Conservation (phyloP, 768 basidiomycete genomes). For the Candolleomyces aberdarensis region DNA sequence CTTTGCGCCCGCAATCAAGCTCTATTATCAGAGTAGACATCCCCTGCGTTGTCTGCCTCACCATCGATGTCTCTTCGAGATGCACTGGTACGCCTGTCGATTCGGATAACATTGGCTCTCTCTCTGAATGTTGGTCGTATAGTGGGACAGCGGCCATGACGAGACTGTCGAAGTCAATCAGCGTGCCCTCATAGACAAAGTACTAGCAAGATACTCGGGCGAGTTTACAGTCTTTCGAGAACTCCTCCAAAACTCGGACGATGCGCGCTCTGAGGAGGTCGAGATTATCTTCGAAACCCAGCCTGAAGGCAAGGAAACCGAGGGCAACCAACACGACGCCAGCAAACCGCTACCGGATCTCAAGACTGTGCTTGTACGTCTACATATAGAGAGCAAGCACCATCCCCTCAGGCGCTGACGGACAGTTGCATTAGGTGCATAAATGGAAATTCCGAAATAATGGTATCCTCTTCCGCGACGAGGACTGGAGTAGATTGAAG, state of each 20-base stretch:
- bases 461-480: slow-evolving; percentile 74
- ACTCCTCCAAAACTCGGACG: slow-evolving; percentile 94
- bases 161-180: slow-evolving; percentile 92
- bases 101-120: background rate
- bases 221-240: slow-evolving; percentile 87
- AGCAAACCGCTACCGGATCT: slow-evolving; percentile 51
- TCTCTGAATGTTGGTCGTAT: slow-evolving; percentile 1
- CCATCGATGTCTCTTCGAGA: slow-evolving; percentile 15
- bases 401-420: too few species aligned
- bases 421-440: slow-evolving; percentile 45
- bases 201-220: slow-evolving; percentile 92
- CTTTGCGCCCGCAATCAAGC: background rate
- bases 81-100: slow-evolving; percentile 19
- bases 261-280: slow-evolving; percentile 71
- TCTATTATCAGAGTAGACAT: background rate
- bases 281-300: slow-evolving; percentile 81
- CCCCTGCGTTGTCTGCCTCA: background rate
- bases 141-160: slow-evolving; percentile 64
- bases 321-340: background rate
- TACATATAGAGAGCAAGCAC: background rate
- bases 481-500: slow-evolving; percentile 88
- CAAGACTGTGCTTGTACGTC: slow-evolving; percentile 58
- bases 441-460: slow-evolving; percentile 90
- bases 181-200: slow-evolving; percentile 94
- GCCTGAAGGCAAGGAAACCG: slow-evolving; percentile 27